These are phyloP conservation scores for Paracorniculantispora psalliotae DNA, from an alignment of 2,329 filamentous ascomycete genomes.

Conservation along the genomic window DNA sequence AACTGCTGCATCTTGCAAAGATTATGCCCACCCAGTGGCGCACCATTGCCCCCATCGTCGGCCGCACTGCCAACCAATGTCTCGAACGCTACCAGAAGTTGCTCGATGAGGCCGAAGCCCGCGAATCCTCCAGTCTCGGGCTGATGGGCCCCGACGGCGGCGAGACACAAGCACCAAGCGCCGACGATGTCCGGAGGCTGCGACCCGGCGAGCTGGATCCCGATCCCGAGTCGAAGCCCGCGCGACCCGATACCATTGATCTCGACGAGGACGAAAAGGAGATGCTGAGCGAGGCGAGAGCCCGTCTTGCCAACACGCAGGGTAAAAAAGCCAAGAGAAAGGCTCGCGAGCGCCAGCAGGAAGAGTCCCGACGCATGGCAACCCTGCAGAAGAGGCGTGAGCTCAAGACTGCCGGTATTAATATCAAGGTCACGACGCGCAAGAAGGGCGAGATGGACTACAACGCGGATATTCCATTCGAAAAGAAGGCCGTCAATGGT, in stretches of 20 bases:
- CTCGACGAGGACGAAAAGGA: constrained; percentile 99
- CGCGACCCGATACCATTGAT: constrained; percentile 92
- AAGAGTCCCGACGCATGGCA: constrained; percentile 86
- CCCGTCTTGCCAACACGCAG: constrained; percentile 93
- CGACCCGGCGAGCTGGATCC: constrained; percentile 92
- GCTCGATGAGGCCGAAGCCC: constrained; percentile 89
- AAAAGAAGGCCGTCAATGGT: constrained; percentile 80
- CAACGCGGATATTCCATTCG: constrained; percentile 97
- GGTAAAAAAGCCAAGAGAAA: constrained; percentile 99
- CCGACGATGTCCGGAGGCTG: constrained; percentile 84
- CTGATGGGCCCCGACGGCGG: constrained; percentile 81
- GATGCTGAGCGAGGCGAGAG: constrained; percentile 96
- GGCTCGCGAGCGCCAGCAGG: constrained; percentile 88
- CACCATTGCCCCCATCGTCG: constrained; percentile 94
- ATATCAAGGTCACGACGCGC: constrained; percentile 86
- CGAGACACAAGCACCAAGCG: constrained; percentile 81
- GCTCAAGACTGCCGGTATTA: constrained; percentile 95
- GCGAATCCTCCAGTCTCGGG: constrained; percentile 77
- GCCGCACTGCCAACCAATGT: constrained; percentile 93
- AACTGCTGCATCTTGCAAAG: constrained; percentile 91
- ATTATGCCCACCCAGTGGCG: constrained; percentile 99
- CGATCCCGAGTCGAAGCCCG: constrained; percentile 95
- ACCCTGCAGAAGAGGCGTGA: constrained; percentile 92
- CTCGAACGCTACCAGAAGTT: constrained; percentile 95
- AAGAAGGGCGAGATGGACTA: constrained; percentile 99